Evolutionary conservation across 495 filamentous ascomycete species (phyloP).

Genomic region (Aspergillus avenaceus): DNA sequence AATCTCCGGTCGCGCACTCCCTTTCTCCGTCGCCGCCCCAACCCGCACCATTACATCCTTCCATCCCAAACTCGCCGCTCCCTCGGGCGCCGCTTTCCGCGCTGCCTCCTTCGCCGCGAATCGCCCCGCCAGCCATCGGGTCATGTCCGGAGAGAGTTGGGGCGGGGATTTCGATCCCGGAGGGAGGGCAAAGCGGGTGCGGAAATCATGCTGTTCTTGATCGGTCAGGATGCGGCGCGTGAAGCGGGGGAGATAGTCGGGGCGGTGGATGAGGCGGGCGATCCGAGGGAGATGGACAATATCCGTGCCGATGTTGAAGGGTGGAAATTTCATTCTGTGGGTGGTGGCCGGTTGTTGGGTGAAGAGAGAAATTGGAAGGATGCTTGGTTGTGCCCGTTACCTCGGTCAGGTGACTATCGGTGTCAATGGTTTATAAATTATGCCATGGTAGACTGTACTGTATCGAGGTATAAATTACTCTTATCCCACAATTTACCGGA

Average conservation of each 20-base stretch:
- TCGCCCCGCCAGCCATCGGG: constrained; percentile 44
- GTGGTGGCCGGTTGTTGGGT: not conserved
- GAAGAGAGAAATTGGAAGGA: not conserved
- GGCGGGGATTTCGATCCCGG: not conserved
- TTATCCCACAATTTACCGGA: too few species aligned
- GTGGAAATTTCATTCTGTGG: constrained; percentile 22
- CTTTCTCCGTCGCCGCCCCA: constrained; percentile 17
- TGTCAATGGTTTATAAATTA: too few species aligned
- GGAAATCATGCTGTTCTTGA: constrained; percentile 39
- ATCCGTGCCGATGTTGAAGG: constrained; percentile 50
- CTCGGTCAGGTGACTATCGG: too few species aligned
- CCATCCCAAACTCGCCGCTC: constrained; percentile 37
- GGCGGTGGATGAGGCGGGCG: constrained; percentile 34
- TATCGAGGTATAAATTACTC: too few species aligned
- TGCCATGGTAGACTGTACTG: too few species aligned
- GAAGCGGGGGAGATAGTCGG: constrained; percentile 43
- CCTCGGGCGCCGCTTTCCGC: constrained; percentile 40
- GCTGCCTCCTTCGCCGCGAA: constrained; percentile 49
- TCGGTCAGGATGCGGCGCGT: constrained; percentile 48
- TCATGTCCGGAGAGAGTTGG: constrained; percentile 32
- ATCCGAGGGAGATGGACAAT: constrained; percentile 53
- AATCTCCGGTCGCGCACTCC: constrained; percentile 38
- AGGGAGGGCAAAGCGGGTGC: constrained; percentile 28
- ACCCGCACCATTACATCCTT: constrained; percentile 37
- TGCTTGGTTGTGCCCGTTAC: too few species aligned